Conservation (phyloP, 2,329 filamentous ascomycete species). For the Fusarium burgessii region DNA sequence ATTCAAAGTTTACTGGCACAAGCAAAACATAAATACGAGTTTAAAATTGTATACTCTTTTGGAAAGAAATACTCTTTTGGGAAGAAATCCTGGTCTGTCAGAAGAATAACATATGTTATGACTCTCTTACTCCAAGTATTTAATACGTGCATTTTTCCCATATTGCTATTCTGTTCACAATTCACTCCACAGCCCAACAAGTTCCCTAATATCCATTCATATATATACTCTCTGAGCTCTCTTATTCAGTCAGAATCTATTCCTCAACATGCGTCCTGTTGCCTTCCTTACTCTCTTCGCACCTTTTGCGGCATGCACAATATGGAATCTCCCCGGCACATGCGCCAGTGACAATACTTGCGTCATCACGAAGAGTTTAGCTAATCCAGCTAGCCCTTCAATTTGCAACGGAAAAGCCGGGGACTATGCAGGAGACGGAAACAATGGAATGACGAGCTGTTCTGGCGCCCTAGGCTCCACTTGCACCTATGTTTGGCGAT, state of each 20-base stretch:
- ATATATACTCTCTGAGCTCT: neutral
- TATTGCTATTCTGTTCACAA: neutral
- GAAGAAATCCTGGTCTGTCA: too few relatives aligned
- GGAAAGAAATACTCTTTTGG: rapidly evolving
- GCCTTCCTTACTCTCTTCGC: neutral
- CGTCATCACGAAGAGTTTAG: neutral
- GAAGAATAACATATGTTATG: neutral
- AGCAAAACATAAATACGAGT: neutral
- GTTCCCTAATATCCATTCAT: neutral
- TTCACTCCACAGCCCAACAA: rapidly evolving
- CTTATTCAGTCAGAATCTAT: too few relatives aligned
- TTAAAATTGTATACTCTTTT: neutral
- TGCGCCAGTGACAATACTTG: neutral
- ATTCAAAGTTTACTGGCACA: neutral
- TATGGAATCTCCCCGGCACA: neutral
- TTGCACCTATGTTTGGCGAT: slow-evolving; percentile 6
- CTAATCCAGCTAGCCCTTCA: neutral
- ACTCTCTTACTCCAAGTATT: too few relatives aligned
- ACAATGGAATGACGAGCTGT: neutral
- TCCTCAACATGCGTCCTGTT: neutral
- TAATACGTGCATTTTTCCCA: rapidly evolving
- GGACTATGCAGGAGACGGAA: neutral
- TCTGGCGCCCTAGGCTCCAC: neutral
- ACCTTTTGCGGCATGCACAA: neutral
- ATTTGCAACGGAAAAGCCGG: neutral